Conservation (phyloP, 2,329 filamentous ascomycete genomes). For the Fusarium keratoplasticum region DNA sequence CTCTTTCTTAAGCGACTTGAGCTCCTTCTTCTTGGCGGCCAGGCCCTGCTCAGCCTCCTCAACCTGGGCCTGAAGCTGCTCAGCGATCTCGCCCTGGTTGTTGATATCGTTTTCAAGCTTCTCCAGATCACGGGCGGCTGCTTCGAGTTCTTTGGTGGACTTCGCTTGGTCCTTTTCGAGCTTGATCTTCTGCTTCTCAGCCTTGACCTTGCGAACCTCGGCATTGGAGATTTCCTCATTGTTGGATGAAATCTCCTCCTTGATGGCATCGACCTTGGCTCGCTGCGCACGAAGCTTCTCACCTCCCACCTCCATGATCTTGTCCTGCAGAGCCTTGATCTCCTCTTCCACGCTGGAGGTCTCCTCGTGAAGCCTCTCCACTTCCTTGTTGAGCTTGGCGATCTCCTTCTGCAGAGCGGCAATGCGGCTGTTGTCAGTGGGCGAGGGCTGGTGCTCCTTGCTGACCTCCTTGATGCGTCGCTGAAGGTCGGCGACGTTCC, state of each 20-base stretch:
- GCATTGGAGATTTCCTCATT: conserved; percentile 86
- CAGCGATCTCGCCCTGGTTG: conserved; percentile 80
- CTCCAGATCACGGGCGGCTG: conserved; percentile 78
- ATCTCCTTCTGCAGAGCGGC: conserved; percentile 82
- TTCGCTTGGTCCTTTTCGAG: conserved; percentile 85
- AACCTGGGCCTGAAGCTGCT: conserved; percentile 77
- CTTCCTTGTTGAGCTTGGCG: conserved; percentile 77
- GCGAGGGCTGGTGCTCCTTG: conserved; percentile 83
- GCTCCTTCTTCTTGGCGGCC: conserved; percentile 81
- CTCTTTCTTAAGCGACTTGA: conserved; percentile 83
- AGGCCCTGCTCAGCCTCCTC: conserved; percentile 86
- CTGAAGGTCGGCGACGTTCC: conserved; percentile 85
- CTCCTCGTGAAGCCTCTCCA: conserved; percentile 83
- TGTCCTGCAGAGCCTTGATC: conserved; percentile 92
- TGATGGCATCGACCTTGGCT: conserved; percentile 88
- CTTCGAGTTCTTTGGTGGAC: conserved; percentile 81
- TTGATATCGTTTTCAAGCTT: conserved; percentile 82
- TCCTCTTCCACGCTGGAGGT: conserved; percentile 92
- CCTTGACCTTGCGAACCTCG: conserved; percentile 90
- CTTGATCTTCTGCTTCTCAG: conserved; percentile 91
- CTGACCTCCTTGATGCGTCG: conserved; percentile 87
- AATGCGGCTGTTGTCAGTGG: conserved; percentile 81
- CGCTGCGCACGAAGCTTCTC: conserved; percentile 92
- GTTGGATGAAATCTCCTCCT: conserved; percentile 84
- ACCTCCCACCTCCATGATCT: conserved; percentile 98